Percentiles rank a stretch among this genome's conserved stretches.
Evolutionary conservation across 1,284 basidiomycete species (phyloP).

Genomic region (Pseudozyma tsukubaensis): DNA sequence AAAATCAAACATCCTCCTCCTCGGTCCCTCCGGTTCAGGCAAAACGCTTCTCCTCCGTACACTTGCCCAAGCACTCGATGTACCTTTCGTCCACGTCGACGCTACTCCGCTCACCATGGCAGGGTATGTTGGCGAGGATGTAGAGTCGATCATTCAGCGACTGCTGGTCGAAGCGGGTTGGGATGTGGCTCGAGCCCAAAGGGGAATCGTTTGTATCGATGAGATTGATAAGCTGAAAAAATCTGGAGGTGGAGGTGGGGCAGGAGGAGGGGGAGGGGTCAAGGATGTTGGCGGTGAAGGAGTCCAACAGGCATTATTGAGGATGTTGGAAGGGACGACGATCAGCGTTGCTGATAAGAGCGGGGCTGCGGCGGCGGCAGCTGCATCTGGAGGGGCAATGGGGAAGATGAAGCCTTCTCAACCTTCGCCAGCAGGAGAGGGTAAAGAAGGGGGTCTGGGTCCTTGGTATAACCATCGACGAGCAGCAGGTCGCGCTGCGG

Average conservation of each 20-base stretch:
- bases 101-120: conserved; percentile 58
- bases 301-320: conserved; percentile 88
- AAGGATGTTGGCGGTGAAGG: conserved; percentile 95
- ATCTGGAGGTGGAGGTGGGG: conserved; percentile 59
- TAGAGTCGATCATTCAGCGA: conserved; percentile 50
- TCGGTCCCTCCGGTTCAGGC: conserved; percentile 75
- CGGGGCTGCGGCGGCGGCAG: conserved; percentile 15
- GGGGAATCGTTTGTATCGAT: conserved; percentile 88
- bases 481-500: background rate
- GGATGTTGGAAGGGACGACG: conserved; percentile 91
- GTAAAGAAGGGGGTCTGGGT: conserved; percentile 9
- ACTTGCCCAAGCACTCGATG: conserved; percentile 48
- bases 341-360: conserved; percentile 76
- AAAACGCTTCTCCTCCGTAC: conserved; percentile 56
- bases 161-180: conserved; percentile 44
- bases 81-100: conserved; percentile 58
- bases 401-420: background rate
- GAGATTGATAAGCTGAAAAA: conserved; percentile 86
- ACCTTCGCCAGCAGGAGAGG: background rate
- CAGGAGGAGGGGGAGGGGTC: conserved; percentile 74
- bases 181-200: conserved; percentile 42
- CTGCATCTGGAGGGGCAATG: background rate
- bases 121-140: conserved; percentile 61
- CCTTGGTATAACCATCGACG: conserved; percentile 33
- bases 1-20: conserved; percentile 82